Evolutionary conservation across 129 eudicot genomes (phyloP).

Genomic region (Saposhnikovia divaricata): DNA sequence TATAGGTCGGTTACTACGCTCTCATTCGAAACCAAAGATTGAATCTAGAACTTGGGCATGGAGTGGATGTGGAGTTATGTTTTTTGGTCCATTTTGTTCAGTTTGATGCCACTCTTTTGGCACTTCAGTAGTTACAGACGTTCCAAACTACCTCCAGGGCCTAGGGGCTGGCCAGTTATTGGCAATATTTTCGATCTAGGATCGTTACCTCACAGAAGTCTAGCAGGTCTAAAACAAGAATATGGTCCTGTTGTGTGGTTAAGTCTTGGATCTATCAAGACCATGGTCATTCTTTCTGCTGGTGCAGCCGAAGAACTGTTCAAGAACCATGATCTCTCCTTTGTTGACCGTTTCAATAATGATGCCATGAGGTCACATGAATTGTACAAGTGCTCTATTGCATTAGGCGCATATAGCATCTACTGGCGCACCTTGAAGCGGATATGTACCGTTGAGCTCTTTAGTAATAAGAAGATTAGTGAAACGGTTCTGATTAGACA

Average conservation of each 20-base stretch:
- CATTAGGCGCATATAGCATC: background rate
- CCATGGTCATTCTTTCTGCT: constrained; percentile 46
- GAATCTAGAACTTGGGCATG: constrained; percentile 6
- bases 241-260: constrained; percentile 67
- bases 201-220: constrained; percentile 45
- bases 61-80: constrained; percentile 17
- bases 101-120: constrained; percentile 9
- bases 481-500: background rate
- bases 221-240: constrained; percentile 28
- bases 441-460: background rate
- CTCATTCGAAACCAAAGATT: background rate
- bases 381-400: background rate
- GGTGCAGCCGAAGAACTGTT: constrained; percentile 46
- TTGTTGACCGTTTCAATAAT: constrained; percentile 30
- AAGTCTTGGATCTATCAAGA: constrained; percentile 43
- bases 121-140: background rate
- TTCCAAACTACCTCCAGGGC: constrained; percentile 20
- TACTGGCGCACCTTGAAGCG: background rate
- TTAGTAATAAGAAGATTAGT: background rate
- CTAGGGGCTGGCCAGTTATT: constrained; percentile 69
- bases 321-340: constrained; percentile 53
- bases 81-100: constrained; percentile 19
- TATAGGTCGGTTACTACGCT: background rate
- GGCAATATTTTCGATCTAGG: constrained; percentile 69
- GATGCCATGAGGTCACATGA: constrained; percentile 30